Percentiles rank a stretch among this genome's conserved stretches.
Conservation (phyloP, 805 yeast species). For the Kodamaea laetipori region DNA sequence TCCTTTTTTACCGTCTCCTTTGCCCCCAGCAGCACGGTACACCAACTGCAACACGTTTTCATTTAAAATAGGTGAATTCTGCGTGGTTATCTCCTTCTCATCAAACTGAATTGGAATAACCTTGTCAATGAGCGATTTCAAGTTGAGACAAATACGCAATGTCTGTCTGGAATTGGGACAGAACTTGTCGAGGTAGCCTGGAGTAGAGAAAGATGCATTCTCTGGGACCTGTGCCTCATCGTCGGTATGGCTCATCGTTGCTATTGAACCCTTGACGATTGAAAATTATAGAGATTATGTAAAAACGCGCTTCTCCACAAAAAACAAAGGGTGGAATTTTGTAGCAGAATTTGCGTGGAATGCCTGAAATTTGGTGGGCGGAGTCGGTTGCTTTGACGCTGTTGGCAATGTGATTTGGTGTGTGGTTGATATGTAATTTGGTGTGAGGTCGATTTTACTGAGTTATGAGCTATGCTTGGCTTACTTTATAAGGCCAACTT, state of each 20-base stretch:
- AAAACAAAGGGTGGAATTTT: too few relatives aligned
- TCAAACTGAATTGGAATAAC: slow-evolving; percentile 68
- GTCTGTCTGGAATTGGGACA: slow-evolving; percentile 69
- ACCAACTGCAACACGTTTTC: slow-evolving; percentile 60
- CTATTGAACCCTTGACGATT: too few relatives aligned
- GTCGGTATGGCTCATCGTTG: slow-evolving; percentile 1
- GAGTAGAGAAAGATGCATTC: neutral
- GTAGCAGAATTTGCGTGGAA: too few relatives aligned
- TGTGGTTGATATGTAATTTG: too few relatives aligned
- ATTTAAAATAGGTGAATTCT: slow-evolving; percentile 62
- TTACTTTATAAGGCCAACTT: too few relatives aligned
- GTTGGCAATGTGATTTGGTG: too few relatives aligned
- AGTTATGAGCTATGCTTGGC: too few relatives aligned
- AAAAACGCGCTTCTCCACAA: too few relatives aligned
- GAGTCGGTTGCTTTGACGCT: too few relatives aligned
- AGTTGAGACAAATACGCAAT: slow-evolving; percentile 67
- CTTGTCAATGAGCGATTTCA: slow-evolving; percentile 71
- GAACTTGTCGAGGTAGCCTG: slow-evolving; percentile 16
- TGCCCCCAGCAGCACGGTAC: slow-evolving; percentile 78
- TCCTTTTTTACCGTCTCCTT: slow-evolving; percentile 57
- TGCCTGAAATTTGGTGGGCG: too few relatives aligned
- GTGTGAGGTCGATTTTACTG: too few relatives aligned
- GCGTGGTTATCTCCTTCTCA: slow-evolving; percentile 49
- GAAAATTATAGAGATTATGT: too few relatives aligned
- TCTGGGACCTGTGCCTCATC: slow-evolving; percentile 3